Base-by-base conservation (phyloP, 148 eudicot species). In the Gaultheria prostrata region DNA sequence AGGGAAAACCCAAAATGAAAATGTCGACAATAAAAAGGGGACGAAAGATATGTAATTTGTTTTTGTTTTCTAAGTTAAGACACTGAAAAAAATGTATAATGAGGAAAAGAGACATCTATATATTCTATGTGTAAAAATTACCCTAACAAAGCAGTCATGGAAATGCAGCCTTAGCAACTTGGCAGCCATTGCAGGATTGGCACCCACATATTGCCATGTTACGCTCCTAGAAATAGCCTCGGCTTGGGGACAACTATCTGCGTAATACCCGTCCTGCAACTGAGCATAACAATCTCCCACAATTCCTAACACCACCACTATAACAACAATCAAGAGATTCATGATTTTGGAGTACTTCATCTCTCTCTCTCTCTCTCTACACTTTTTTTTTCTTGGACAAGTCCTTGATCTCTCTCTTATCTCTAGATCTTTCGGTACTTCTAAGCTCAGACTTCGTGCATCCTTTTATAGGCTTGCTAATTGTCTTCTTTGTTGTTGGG, bases 91-190 rank as follows among this genome's bases (percentile, higher is more conserved):
- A 39, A 1, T 39, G 43, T 3, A 39, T 39, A 39, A 39, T 39
- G 43, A 39, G 43, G 4, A 39, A 39, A 39, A 39, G 43, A 39
- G 0, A 39, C 43, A 39, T 39, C 7, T 0, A 39, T 39, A 6
- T 39, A 5, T 0, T n/a, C n/a, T n/a, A n/a, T n/a, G n/a, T 3
- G 43, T 39, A 39, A 39, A 39, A 39, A 39, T 39, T 85, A 88
- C 87, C 84, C 75, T 9, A 87, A 86, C 71, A 87, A 89, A 63
- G 63, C 89, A 87, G 32, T 89, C 91, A 85, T 89, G 88, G 71
- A 50, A 89, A 33, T 85, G 88, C 30, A 89, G 80, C 77, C 89
- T 87, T 10, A 87, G 32, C 3, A 84, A 77, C 83, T 86, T 87
- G 39, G 91, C 88, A 9, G 86, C 82, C 82, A 87, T 77, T 8